Percentiles rank a stretch among this genome's conserved stretches.
Conservation (phyloP, 2,329 filamentous ascomycete genomes). For the Periconia digitata region DNA sequence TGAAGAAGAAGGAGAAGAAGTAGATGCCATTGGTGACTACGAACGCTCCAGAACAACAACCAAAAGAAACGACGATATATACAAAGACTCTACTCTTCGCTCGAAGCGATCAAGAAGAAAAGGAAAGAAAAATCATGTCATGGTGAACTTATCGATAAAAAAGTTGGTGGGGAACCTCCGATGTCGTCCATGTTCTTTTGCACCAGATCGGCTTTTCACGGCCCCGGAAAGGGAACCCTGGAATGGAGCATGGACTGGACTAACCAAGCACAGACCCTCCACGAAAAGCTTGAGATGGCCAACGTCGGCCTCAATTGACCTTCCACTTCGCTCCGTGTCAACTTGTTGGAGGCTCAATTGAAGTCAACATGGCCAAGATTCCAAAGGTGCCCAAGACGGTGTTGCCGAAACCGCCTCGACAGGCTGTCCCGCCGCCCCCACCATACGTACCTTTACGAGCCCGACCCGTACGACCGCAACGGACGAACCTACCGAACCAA, state of each 20-base stretch:
- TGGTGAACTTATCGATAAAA: conserved; percentile 11
- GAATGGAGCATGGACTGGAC: background rate
- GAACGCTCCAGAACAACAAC: background rate
- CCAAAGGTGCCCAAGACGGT: conserved; percentile 29
- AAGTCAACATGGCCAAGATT: conserved; percentile 34
- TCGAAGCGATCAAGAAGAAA: background rate
- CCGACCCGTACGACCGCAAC: conserved; percentile 13
- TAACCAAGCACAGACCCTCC: background rate
- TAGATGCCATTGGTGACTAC: conserved; percentile 22
- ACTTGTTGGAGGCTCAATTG: conserved; percentile 2
- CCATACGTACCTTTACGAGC: conserved; percentile 18
- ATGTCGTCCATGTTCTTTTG: too few relatives aligned
- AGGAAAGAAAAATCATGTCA: background rate
- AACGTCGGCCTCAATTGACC: conserved; percentile 19
- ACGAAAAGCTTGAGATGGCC: conserved; percentile 15
- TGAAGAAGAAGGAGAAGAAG: conserved; percentile 5
- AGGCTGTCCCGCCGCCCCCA: conserved; percentile 13
- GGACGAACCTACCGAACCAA: conserved; percentile 7
- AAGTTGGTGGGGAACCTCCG: conserved; percentile 19
- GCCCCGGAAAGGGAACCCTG: background rate
- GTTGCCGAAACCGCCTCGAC: conserved; percentile 19
- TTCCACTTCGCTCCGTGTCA: conserved; percentile 10
- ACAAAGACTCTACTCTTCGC: background rate
- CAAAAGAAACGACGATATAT: background rate
- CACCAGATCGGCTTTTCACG: conserved; percentile 3